phyloP scores from a whole-genome alignment of 2,329 filamentous ascomycete genomes.

The Monosporascus sp. region DNA sequence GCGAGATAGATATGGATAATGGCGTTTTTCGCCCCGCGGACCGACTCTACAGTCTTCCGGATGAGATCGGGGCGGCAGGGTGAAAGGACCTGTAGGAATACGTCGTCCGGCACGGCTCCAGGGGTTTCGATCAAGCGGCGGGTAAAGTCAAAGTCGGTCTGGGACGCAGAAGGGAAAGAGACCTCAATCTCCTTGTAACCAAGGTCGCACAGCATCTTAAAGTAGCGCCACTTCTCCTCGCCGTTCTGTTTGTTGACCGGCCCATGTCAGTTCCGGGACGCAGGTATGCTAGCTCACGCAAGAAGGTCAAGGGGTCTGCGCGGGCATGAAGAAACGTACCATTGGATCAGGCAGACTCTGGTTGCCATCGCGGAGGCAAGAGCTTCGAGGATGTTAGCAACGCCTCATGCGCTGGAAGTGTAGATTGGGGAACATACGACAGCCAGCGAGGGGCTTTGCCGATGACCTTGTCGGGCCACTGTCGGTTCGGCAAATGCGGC shows the following conservation, averaged over 20 bases:
- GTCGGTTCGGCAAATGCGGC: neutral
- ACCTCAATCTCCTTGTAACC: conserved; percentile 24
- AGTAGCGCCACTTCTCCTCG: conserved; percentile 17
- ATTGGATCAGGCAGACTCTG: conserved; percentile 12
- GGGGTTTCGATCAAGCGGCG: conserved; percentile 12
- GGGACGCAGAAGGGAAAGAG: conserved; percentile 20
- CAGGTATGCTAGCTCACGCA: no score
- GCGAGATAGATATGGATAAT: conserved; percentile 10
- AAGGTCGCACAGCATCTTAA: conserved; percentile 19
- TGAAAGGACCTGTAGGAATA: conserved; percentile 21
- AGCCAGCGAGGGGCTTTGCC: conserved; percentile 55
- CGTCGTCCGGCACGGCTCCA: conserved; percentile 16
- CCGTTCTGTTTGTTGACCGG: neutral
- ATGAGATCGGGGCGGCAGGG: conserved; percentile 16
- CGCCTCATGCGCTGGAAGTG: no score
- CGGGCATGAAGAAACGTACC: neutral
- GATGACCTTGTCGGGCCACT: conserved; percentile 5
- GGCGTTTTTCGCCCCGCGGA: conserved; percentile 12
- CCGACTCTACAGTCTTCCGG: conserved; percentile 8
- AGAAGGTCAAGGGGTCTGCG: no score
- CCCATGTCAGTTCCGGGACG: no score
- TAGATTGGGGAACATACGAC: conserved; percentile 32
- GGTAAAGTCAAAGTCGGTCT: conserved; percentile 22
- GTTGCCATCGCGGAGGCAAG: conserved; percentile 58
- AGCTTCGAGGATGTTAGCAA: no score